Base-by-base conservation (phyloP, 2,329 filamentous ascomycete genomes). In the Venturia carpophila region DNA sequence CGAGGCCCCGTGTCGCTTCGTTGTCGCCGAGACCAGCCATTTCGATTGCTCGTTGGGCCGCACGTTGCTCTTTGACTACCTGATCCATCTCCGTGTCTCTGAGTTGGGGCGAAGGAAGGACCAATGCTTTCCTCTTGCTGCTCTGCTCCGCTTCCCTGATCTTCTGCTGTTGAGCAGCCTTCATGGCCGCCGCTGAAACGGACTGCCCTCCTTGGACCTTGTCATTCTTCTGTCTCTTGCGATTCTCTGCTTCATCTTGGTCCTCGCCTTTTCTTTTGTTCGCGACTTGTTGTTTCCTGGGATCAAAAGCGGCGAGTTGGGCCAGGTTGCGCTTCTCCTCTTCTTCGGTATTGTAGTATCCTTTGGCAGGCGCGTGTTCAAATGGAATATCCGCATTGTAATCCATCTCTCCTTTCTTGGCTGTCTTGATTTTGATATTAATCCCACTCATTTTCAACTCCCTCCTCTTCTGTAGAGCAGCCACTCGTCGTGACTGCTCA, bases 381-480 rank as follows among this genome's bases (percentile, higher is more conserved):
- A 99, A 97, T 0, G 94, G 94, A 69, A 99, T 96, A 71, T 99
- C 94, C 71, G 94, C 94, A 76, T 99, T 99, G 80, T 99, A 99
- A 77, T 99, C 94, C 91, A 99, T 99, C 79, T 97, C 89, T 0
- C 94, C 94, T 80, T 91, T 87, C 80, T 97, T 97, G 67, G 89
- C 86, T 17, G 89, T 94, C 2, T 87, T 87, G 66, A 97, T 87
- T 78, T 97, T 99, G 79, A 97, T 92, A 75, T 99, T 99, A 78
- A 99, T 97, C 60, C 94, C 94, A 1, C 94, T 92, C 74, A 92
- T 95, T 79, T 99, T 99, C 69, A 99, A 85, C 78, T 99, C 94
- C 70, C 94, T 86, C 47, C 94, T 87, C 80, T 99, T 99, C 79
- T 97, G 94, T 68, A 99, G 79, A 45, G 93, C 86, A 1, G 94